Conservation (phyloP, 768 basidiomycete species). For the Mycena amicta region DNA sequence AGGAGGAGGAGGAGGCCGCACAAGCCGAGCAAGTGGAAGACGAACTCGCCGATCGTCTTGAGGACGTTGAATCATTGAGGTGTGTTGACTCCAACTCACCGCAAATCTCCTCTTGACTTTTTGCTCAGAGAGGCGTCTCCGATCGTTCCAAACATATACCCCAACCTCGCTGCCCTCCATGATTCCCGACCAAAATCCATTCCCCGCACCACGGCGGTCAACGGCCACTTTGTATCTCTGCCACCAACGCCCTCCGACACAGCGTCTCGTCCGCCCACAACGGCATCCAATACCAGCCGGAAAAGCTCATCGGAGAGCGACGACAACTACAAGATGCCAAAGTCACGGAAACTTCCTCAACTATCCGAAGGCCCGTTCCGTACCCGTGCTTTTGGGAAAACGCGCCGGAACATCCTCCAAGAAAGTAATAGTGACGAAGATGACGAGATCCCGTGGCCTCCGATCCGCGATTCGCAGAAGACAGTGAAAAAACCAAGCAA, state of each 20-base stretch:
- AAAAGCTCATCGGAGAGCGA: background rate
- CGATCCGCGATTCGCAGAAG: background rate
- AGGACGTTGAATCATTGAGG: conserved; percentile 14
- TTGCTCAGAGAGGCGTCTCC: background rate
- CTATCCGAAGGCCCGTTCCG: conserved; percentile 35
- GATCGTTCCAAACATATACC: background rate
- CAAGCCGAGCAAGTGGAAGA: no score
- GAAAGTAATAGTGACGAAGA: conserved; percentile 18
- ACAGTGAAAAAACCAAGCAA: background rate
- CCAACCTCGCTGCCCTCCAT: background rate
- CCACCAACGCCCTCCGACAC: conserved; percentile 15
- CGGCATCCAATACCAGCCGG: conserved; percentile 5
- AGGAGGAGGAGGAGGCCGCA: conserved; percentile 10
- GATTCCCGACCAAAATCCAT: background rate
- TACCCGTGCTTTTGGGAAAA: conserved; percentile 23
- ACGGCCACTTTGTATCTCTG: conserved; percentile 10
- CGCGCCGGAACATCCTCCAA: background rate
- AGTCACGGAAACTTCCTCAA: conserved; percentile 3
- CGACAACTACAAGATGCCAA: background rate
- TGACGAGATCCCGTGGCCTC: background rate
- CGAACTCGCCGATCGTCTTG: background rate
- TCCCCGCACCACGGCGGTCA: background rate
- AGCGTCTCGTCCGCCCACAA: conserved; percentile 14
- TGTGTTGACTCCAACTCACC: background rate
- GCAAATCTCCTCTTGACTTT: background rate